Percentiles rank a stretch among this genome's conserved stretches.
phyloP scores from a whole-genome alignment of 2,329 filamentous ascomycete genomes.

The Scedosporium boydii region DNA sequence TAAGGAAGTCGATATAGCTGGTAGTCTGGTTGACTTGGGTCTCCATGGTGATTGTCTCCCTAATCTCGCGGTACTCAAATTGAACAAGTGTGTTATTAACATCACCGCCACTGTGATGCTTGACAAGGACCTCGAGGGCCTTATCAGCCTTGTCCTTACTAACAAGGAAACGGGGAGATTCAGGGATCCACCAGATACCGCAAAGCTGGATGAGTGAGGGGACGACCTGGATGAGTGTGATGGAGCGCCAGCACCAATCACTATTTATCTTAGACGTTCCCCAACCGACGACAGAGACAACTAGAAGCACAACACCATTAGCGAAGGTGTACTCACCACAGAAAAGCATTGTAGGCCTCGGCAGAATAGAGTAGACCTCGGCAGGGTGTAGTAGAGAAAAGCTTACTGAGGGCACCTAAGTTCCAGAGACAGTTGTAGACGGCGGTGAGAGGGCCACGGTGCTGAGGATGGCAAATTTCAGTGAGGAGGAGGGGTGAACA shows the following conservation, averaged over 20 bases:
- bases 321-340: not conserved
- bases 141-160: slow-evolving; percentile 53
- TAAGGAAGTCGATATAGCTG: slow-evolving; percentile 51
- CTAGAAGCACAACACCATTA: slow-evolving; percentile 8
- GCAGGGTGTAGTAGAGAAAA: not conserved
- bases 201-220: slow-evolving; percentile 51
- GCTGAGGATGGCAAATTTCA: slow-evolving; percentile 59
- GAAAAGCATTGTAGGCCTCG: no score
- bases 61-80: slow-evolving; percentile 58
- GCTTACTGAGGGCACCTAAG: slow-evolving; percentile 32
- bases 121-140: slow-evolving; percentile 49
- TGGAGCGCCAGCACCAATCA: slow-evolving; percentile 59
- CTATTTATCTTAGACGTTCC: slow-evolving; percentile 47
- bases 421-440: slow-evolving; percentile 64
- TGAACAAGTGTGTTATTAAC: slow-evolving; percentile 49
- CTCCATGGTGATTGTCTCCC: slow-evolving; percentile 51
- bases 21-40: slow-evolving; percentile 35
- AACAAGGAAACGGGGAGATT: slow-evolving; percentile 57
- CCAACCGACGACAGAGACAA: slow-evolving; percentile 54
- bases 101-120: slow-evolving; percentile 57
- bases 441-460: slow-evolving; percentile 54
- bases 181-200: slow-evolving; percentile 57
- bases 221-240: slow-evolving; percentile 52
- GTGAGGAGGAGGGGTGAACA: slow-evolving; percentile 54
- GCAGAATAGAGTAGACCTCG: no score